Base-by-base conservation (phyloP, 768 basidiomycete genomes). In the Clitopilus hobsonii region DNA sequence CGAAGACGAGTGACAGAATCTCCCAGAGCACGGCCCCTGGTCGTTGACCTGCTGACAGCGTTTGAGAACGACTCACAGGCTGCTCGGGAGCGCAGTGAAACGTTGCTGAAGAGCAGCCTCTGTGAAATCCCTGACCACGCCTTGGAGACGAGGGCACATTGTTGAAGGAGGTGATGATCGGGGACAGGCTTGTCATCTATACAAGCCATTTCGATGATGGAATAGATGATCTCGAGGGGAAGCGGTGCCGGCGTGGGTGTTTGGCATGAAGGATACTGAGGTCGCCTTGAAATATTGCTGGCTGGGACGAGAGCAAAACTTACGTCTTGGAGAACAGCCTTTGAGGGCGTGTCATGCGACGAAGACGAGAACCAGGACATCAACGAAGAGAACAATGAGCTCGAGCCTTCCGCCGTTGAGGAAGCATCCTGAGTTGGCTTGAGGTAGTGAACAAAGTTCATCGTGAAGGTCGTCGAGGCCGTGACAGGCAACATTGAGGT, bases 121-220 rank as follows among this genome's bases (percentile, higher is more conserved):
- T 91, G 88, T 0, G 84, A 77, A 25, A 77, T 71, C n/a, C 69
- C 60, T 0, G 85, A 81, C 88, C 89, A 90, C 23, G 78, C 73
- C 65, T 72, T 77, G 75, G 80, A 88, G 22, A 90, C 85, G 49
- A 89, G 77, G 2, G 86, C 71, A 61, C 81, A 86, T 48, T 75
- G 66, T 51, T 65, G 67, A 49, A 89, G 74, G 18, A 87, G 71
- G 11, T 66, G 60, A 36, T 68, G 64, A 60, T 78, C 70, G 3
- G 69, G 62, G 50, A 69, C 64, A 26, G 67, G 58, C 24, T 70
- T 65, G 28, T 73, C 68, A 49, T 74, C 68, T 38, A 73, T 69
- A 53, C 74, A 79, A 3, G 80, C 79, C 13, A 76, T 67, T 66
- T 88, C 85, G 58, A 89, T 77, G 65, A 90, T 82, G 60, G 76